Evolutionary conservation across 192 early-diverging fungal species (phyloP).

Genomic region (Bifiguratus adelaidae): DNA sequence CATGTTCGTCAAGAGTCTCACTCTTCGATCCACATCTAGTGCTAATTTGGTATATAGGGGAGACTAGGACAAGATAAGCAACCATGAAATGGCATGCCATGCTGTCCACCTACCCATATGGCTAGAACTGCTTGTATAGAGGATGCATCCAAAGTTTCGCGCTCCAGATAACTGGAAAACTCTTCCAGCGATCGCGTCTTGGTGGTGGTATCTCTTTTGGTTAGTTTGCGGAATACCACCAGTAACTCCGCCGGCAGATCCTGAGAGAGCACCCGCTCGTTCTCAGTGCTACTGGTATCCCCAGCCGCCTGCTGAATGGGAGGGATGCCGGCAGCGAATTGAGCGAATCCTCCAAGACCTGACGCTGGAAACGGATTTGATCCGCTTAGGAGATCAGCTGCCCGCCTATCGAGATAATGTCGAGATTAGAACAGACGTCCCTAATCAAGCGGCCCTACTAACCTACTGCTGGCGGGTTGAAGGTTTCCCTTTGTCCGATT

Average conservation of each 20-base stretch:
- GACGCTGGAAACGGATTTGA: conserved; percentile 28
- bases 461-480: conserved; percentile 83
- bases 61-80: neutral
- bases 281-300: conserved; percentile 18
- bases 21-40: conserved; percentile 76
- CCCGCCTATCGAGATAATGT: neutral
- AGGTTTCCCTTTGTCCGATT: conserved; percentile 76
- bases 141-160: conserved; percentile 14
- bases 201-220: conserved; percentile 83
- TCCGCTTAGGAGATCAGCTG: conserved; percentile 19
- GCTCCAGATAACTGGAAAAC: conserved; percentile 51
- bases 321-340: conserved; percentile 41
- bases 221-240: conserved; percentile 73
- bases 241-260: conserved; percentile 42
- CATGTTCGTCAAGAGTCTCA: conserved; percentile 55
- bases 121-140: conserved; percentile 13
- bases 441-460: conserved; percentile 3
- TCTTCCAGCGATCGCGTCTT: conserved; percentile 83
- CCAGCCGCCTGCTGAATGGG: conserved; percentile 8
- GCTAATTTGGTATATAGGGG: conserved; percentile 47
- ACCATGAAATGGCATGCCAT: neutral
- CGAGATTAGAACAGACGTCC: neutral
- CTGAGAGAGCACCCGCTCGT: conserved; percentile 1
- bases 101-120: conserved; percentile 30
- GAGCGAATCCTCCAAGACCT: conserved; percentile 52